A percentile compares a stretch with the other conserved stretches of the same genome.
These are phyloP conservation scores for Phytophthora hybrid DNA, from an alignment of 352 stramenopile genomes.

Conservation along the genomic window DNA sequence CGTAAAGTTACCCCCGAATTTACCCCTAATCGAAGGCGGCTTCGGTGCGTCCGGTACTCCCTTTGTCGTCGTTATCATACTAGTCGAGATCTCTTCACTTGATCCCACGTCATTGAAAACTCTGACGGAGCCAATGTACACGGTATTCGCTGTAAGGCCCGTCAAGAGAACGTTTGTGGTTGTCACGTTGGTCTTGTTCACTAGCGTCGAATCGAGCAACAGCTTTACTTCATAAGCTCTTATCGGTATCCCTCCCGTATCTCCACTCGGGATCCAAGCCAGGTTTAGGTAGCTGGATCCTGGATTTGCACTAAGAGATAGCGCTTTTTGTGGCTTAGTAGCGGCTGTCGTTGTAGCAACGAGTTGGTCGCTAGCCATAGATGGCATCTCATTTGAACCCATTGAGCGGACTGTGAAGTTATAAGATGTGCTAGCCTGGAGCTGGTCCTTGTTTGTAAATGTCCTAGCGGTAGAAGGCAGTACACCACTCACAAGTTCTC, in stretches of 20 bases:
- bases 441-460: slow-evolving; percentile 49
- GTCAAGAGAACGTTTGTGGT: slow-evolving; percentile 42
- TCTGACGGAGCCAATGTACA: slow-evolving; percentile 45
- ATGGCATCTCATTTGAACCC: slow-evolving; percentile 50
- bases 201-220: slow-evolving; percentile 17
- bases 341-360: slow-evolving; percentile 43
- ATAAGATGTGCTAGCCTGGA: slow-evolving; percentile 54
- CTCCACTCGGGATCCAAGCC: slow-evolving; percentile 47
- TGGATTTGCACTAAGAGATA: slow-evolving; percentile 14
- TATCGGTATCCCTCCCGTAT: slow-evolving; percentile 55
- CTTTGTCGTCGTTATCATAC: slow-evolving; percentile 36
- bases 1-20: slow-evolving; percentile 75
- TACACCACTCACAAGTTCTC: slow-evolving; percentile 31
- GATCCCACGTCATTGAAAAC: slow-evolving; percentile 48
- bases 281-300: slow-evolving; percentile 52
- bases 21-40: slow-evolving; percentile 34
- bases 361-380: slow-evolving; percentile 45
- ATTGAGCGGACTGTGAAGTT: slow-evolving; percentile 55
- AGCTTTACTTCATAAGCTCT: slow-evolving; percentile 51
- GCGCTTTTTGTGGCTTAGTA: slow-evolving; percentile 44
- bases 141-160: slow-evolving; percentile 39
- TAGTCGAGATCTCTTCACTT: slow-evolving; percentile 29
- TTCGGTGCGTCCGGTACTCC: slow-evolving; percentile 36
- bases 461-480: slow-evolving; percentile 24
- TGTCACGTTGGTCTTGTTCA: slow-evolving; percentile 31